A percentile compares a stretch with the other conserved stretches of the same genome.
These are phyloP conservation scores for Trapa incisa DNA, from an alignment of 345 rosid genomes.

Conservation along the genomic window DNA sequence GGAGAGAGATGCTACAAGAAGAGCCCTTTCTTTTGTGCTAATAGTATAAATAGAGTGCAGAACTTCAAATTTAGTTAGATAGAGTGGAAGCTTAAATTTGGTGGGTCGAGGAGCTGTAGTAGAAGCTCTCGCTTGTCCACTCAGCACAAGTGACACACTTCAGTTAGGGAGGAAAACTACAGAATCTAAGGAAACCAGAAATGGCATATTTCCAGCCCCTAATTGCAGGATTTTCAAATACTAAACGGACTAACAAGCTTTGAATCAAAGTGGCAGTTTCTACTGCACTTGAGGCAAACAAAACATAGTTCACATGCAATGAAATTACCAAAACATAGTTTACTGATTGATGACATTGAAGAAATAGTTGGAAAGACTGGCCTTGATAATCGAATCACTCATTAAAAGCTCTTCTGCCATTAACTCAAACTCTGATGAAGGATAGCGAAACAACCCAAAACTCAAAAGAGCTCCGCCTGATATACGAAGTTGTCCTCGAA, in stretches of 20 bases:
- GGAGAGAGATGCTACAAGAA: not conserved
- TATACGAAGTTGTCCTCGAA: constrained; percentile 45
- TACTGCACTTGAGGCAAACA: not conserved
- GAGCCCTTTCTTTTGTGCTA: not conserved
- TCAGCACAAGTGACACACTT: too few relatives aligned
- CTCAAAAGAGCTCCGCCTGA: constrained; percentile 40
- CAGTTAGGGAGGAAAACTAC: too few relatives aligned
- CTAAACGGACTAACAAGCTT: too few relatives aligned
- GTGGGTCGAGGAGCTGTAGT: too few relatives aligned
- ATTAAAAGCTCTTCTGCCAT: constrained; percentile 69
- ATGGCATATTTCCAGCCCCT: too few relatives aligned
- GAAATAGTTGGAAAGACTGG: constrained; percentile 13
- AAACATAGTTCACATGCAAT: not conserved
- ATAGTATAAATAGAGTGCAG: not conserved
- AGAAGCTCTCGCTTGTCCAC: too few relatives aligned
- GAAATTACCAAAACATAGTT: not conserved
- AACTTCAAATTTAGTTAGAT: too few relatives aligned
- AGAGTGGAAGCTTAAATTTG: too few relatives aligned
- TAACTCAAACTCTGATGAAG: constrained; percentile 53
- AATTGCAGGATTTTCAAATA: too few relatives aligned
- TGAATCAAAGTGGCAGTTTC: too few relatives aligned
- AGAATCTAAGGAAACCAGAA: too few relatives aligned
- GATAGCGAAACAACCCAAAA: constrained; percentile 55
- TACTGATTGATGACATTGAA: not conserved
- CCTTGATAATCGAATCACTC: constrained; percentile 63